phyloP scores from a whole-genome alignment of 139 green algal genomes.

The Marvania coccoides region DNA sequence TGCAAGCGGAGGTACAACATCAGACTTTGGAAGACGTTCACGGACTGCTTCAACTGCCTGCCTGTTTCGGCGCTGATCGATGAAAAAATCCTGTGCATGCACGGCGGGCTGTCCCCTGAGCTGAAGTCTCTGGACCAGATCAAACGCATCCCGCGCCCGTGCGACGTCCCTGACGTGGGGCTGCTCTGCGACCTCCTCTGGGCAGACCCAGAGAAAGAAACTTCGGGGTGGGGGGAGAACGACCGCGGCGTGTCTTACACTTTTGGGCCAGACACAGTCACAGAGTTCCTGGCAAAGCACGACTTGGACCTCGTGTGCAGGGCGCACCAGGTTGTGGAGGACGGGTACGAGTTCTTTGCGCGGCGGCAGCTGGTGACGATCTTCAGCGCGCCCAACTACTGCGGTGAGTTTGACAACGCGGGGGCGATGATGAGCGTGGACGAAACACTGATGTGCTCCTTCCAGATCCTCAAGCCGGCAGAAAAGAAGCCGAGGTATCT shows the following conservation, averaged over 20 bases:
- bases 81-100: conserved; percentile 99
- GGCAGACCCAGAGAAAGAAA: conserved; percentile 98
- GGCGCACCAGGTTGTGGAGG: conserved; percentile 98
- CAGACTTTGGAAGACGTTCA: conserved; percentile 98
- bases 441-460: conserved; percentile 99
- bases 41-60: conserved; percentile 99
- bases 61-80: conserved; percentile 96
- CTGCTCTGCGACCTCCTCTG: conserved; percentile 99
- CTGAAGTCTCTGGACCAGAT: conserved; percentile 98
- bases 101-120: conserved; percentile 96
- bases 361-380: conserved; percentile 98
- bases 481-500: conserved; percentile 89
- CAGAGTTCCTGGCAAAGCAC: conserved; percentile 93
- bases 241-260: conserved; percentile 98
- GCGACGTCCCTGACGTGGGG: conserved; percentile 94
- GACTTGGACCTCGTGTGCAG: conserved; percentile 96
- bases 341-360: conserved; percentile 99
- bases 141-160: conserved; percentile 90
- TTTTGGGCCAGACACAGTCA: conserved; percentile 91
- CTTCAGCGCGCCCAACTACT: conserved; percentile 99
- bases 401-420: conserved; percentile 99
- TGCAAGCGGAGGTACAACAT: conserved; percentile 99
- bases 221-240: conserved; percentile 94
- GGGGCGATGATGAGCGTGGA: conserved; percentile 99
- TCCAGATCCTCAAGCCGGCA: conserved; percentile 97